These are phyloP conservation scores for Silene vulgaris DNA, from an alignment of 179 eudicot genomes.

Conservation along the genomic window DNA sequence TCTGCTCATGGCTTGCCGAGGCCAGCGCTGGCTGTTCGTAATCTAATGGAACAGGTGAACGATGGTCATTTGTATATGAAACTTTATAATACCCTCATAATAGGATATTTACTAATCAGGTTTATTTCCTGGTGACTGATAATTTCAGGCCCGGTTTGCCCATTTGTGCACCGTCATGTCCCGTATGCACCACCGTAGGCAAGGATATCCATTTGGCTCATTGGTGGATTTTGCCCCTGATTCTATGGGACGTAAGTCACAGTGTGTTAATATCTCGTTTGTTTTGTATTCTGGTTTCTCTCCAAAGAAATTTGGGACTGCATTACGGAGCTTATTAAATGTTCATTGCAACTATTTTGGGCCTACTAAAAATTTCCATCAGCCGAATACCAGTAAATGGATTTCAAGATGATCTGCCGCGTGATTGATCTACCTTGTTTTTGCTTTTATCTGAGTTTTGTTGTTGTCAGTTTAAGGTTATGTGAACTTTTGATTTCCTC, in stretches of 20 bases:
- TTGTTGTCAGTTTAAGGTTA: no score
- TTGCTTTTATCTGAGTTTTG: no score
- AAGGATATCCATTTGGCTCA: conserved; percentile 96
- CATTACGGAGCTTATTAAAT: background rate
- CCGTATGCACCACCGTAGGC: conserved; percentile 92
- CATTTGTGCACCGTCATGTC: conserved; percentile 96
- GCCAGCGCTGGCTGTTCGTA: conserved; percentile 96
- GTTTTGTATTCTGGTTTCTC: background rate
- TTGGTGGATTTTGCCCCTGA: conserved; percentile 97
- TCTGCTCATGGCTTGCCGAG: conserved; percentile 92
- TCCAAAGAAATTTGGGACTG: background rate
- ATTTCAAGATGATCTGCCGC: no score
- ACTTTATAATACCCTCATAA: background rate
- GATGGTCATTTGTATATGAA: background rate
- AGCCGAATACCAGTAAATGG: no score
- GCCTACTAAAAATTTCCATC: no score
- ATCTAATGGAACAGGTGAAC: conserved; percentile 92
- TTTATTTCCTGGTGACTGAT: conserved; percentile 15
- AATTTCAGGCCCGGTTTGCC: conserved; percentile 80
- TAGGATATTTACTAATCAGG: conserved; percentile 2
- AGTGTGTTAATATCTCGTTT: conserved; percentile 3
- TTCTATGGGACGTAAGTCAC: conserved; percentile 87
- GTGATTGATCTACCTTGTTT: no score
- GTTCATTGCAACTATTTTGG: background rate
- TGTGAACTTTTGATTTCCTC: no score